Evolutionary conservation across 345 rosid genomes (phyloP), one percentile per base, ranked within the genome.

Genomic region (Populus ilicifolia): DNA sequence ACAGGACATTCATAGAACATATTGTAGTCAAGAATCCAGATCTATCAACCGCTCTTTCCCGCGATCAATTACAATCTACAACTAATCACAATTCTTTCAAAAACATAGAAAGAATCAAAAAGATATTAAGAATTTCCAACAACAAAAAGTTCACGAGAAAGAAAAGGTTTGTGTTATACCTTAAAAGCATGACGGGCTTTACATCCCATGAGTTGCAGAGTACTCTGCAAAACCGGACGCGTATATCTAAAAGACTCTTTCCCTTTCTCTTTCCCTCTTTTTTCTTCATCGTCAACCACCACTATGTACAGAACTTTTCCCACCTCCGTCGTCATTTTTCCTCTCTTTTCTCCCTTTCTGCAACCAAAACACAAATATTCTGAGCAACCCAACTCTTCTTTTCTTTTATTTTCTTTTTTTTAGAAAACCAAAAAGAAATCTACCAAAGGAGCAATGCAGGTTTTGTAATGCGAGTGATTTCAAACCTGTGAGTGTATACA

Each of bases 191-290:
- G 99, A 44, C 97, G 94, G 16, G 99, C 89, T 84, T 96, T 96
- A 85, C 99, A 96, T 33, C 98, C 99, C 93, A 96, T 96, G 59
- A 96, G 93, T 81, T 93, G 98, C 75, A 96, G 93, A 82, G 97
- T 88, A 59, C 96, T 91, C 84, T 93, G 99, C 80, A 96, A 84
- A 88, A 92, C 93, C 46, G 98, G 83, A 73, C 98, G 96, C 75
- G 98, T 89, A 70, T 92, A 96, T 12, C 97, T 84, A 64, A 92
- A 96, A 72, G 98, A 90, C 66, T 83, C 92, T 77, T 80, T 87
- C 5, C 76, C 84, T n/a, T 59, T 77, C 85, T 66, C 73, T 73
- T 41, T 74, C 82, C 70, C 75, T 71, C 44, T 76, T 79, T 72
- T 86, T 35, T 79, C 89, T 2, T 72, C 86, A 12, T 80, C 92